Base-by-base conservation (phyloP, 2,329 filamentous ascomycete species). In the Zopfia rhizophila region DNA sequence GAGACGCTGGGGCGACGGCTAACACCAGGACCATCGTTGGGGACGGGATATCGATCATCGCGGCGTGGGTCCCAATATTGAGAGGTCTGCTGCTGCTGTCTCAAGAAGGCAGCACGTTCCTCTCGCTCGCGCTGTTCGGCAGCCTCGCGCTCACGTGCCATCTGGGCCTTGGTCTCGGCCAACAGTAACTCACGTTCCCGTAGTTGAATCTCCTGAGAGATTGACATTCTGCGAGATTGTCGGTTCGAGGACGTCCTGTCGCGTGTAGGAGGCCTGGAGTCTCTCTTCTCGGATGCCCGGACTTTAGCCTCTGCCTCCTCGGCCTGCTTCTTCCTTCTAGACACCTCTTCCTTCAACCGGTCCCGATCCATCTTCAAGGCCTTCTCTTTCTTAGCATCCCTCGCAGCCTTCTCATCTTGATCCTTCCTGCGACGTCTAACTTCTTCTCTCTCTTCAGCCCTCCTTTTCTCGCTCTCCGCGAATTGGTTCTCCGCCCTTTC, bases 111-210 rank as follows among this genome's bases (percentile, higher is more conserved):
- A 24, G 51, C 48, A 7, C 48, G 25, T 28, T 68, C 65, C 24
- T 65, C 64, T 5, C 56, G 56, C 14, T 67, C 64, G 7, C 58
- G 50, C 11, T 46, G 56, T 7, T 65, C 59, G n/a, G 60, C 48
- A 3, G 53, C 52, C 8, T 51, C 24, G 6, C 57, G 58, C 33
- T 68, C 65, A 2, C 37, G 33, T 11, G 52, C 50, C 61, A 68
- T 66, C 6, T 56, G 53, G 7, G 29, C 37, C 7, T 50, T 17
- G 3, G 63, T 62, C 6, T 60, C 60, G 2, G 50, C 52, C 1
- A 68, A 37, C 6, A 67, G 53, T 8, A 47, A 49, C 5, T 42
- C 31, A 13, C 58, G 56, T 22, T 63, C 51, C 1, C 55, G 44
- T 14, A 41, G 35, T 31, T 64, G 25, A 16, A 38, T 38, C 23